A percentile compares a stretch with the other conserved stretches of the same genome.
These are phyloP conservation scores for Solanum sejunctum DNA, from an alignment of 257 asterid species.

Conservation along the genomic window DNA sequence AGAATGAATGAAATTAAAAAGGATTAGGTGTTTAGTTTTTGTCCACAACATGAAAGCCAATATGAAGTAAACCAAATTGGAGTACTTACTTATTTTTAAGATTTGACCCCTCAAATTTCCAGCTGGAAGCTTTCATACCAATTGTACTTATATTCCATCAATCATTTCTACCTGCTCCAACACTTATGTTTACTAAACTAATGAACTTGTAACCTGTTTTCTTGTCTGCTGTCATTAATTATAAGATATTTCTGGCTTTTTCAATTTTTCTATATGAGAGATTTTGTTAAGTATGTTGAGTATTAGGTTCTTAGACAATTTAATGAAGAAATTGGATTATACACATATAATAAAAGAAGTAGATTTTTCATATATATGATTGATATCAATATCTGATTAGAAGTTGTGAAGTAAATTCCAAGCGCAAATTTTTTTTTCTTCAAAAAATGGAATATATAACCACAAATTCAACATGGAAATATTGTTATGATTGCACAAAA, in stretches of 20 bases:
- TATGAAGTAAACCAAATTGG: too few species aligned
- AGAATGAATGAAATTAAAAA: neutral
- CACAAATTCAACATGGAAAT: neutral
- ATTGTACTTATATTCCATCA: neutral
- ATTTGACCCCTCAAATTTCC: neutral
- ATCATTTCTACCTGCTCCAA: neutral
- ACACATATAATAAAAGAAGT: fast-evolving
- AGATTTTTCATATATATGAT: neutral
- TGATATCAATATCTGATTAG: too few species aligned
- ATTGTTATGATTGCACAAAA: neutral
- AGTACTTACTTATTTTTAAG: neutral
- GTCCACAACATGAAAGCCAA: too few species aligned
- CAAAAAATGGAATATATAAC: neutral
- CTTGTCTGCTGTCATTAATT: neutral
- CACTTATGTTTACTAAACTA: neutral
- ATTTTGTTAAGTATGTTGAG: neutral
- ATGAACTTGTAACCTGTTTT: neutral
- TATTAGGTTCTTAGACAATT: neutral
- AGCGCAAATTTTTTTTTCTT: neutral
- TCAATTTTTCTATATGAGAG: neutral
- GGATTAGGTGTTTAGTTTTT: neutral
- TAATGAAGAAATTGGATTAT: too few species aligned
- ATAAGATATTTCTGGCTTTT: neutral
- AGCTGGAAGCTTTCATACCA: neutral
- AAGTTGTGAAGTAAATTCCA: neutral